Percentiles rank a stretch among this genome's conserved stretches.
Evolutionary conservation across 176 grass and related monocot genomes (phyloP).

Genomic region (Aegilops speltoides): DNA sequence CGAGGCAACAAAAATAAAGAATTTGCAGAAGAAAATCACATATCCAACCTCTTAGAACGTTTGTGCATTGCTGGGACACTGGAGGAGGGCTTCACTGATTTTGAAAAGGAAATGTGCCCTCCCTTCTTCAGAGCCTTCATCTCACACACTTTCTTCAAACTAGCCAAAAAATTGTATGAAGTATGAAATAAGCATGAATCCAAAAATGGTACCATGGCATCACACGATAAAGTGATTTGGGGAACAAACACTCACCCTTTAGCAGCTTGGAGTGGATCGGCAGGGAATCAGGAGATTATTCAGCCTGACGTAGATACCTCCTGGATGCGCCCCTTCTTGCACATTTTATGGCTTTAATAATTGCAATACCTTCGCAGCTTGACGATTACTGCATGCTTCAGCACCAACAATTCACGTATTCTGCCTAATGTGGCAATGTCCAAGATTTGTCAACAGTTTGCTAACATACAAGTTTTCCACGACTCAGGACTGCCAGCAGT

Average conservation of each 20-base stretch:
- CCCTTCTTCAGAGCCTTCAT: neutral
- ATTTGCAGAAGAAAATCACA: neutral
- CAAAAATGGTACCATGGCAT: neutral
- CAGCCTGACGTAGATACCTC: neutral
- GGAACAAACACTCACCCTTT: conserved; percentile 1
- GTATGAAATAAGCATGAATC: conserved; percentile 2
- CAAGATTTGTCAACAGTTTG: neutral
- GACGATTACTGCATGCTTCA: conserved; percentile 10
- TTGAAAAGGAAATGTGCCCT: neutral
- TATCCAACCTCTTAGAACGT: neutral
- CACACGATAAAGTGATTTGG: neutral
- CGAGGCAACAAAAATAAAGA: neutral
- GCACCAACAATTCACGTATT: neutral
- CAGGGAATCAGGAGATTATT: neutral
- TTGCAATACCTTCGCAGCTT: neutral
- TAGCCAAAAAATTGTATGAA: neutral
- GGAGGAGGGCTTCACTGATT: neutral
- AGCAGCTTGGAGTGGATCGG: neutral
- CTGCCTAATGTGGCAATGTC: neutral
- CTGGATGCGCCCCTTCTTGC: neutral
- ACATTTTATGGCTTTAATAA: neutral
- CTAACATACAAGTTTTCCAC: neutral
- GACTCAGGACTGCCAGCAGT: neutral
- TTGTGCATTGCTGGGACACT: neutral
- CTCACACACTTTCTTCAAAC: neutral